Percentiles rank a stretch among this genome's conserved stretches.
Evolutionary conservation across 306 rosid species (phyloP).

Genomic region (Abrus pulchellus): DNA sequence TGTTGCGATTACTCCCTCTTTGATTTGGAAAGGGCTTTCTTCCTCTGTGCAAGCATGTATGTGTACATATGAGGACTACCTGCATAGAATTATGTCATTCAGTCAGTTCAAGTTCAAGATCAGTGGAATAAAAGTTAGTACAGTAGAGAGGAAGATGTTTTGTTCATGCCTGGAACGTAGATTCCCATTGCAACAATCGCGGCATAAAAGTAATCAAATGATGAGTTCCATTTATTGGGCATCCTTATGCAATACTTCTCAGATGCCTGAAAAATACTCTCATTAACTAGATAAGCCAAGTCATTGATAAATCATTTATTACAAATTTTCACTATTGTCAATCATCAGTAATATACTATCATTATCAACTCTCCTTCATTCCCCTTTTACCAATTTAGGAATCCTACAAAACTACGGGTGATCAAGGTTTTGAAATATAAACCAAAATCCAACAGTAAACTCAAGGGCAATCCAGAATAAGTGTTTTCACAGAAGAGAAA

Average conservation of each 20-base stretch:
- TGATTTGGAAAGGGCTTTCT: slow-evolving; percentile 72
- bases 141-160: slow-evolving; percentile 26
- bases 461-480: background rate
- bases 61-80: slow-evolving; percentile 81
- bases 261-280: slow-evolving; percentile 64
- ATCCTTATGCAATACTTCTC: slow-evolving; percentile 80
- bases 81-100: slow-evolving; percentile 53
- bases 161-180: slow-evolving; percentile 78
- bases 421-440: slow-evolving; percentile 22
- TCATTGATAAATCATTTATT: slow-evolving; percentile 27
- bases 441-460: background rate
- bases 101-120: slow-evolving; percentile 29
- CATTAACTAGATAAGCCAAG: slow-evolving; percentile 36
- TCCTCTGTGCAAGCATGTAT: slow-evolving; percentile 86
- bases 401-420: slow-evolving; percentile 21
- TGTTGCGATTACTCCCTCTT: slow-evolving; percentile 57
- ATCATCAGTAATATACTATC: slow-evolving; percentile 22
- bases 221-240: slow-evolving; percentile 89
- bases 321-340: slow-evolving; percentile 26
- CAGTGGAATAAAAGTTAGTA: slow-evolving; percentile 16
- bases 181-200: slow-evolving; percentile 58
- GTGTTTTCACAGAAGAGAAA: background rate
- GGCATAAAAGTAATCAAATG: slow-evolving; percentile 69
- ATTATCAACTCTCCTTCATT: slow-evolving; percentile 22
- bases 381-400: background rate